phyloP scores from a whole-genome alignment of 2,329 filamentous ascomycete species.

The Calonectria pteridis region DNA sequence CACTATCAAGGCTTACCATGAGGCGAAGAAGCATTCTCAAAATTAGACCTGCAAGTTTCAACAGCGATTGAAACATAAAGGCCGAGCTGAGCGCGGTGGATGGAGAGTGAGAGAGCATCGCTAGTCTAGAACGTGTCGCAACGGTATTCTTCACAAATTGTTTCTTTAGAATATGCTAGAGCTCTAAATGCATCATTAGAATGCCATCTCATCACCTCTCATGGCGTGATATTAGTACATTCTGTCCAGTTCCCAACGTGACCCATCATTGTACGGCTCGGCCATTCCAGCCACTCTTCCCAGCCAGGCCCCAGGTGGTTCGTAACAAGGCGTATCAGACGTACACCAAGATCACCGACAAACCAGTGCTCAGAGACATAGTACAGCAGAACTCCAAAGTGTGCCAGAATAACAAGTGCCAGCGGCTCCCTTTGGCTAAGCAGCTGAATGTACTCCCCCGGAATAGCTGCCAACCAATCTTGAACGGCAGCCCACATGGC shows the following conservation, averaged over 20 bases:
- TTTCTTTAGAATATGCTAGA: neutral
- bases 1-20: neutral
- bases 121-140: neutral
- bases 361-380: neutral
- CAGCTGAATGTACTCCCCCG: neutral
- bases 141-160: no score
- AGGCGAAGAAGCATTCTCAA: neutral
- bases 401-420: neutral
- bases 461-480: neutral
- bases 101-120: neutral
- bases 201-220: neutral
- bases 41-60: neutral
- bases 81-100: no score
- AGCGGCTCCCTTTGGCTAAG: neutral
- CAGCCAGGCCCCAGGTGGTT: neutral
- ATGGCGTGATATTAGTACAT: neutral
- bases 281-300: neutral
- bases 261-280: neutral
- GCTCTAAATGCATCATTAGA: neutral
- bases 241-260: neutral
- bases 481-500: conserved; percentile 2
- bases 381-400: neutral
- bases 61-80: neutral
- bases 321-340: neutral
- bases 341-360: neutral